Evolutionary conservation across 306 rosid species (phyloP).

Genomic region (Cyclanthera cordifolia): DNA sequence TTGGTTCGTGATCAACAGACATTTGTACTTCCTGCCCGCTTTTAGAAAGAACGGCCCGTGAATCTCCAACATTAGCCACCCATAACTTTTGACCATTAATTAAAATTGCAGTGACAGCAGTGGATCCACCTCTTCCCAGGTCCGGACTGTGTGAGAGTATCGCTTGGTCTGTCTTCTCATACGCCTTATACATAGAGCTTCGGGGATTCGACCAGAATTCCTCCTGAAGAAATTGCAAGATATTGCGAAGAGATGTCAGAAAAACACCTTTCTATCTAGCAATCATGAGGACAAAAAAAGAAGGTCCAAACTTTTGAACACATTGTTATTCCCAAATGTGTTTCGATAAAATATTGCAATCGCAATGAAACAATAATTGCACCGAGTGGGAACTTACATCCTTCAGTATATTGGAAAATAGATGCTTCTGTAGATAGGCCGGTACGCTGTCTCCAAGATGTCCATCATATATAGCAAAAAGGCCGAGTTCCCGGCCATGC

Average conservation of each 20-base stretch:
- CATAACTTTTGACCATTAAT: conserved; percentile 45
- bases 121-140: conserved; percentile 68
- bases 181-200: conserved; percentile 47
- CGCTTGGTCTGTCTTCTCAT: conserved; percentile 55
- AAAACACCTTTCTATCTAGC: neutral
- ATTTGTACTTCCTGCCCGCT: conserved; percentile 53
- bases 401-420: conserved; percentile 62
- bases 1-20: conserved; percentile 68
- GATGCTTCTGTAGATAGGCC: conserved; percentile 62
- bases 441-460: conserved; percentile 81
- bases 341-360: conserved; percentile 9
- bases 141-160: conserved; percentile 60
- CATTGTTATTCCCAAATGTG: neutral
- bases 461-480: conserved; percentile 81
- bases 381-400: conserved; percentile 44
- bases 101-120: conserved; percentile 66
- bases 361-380: neutral
- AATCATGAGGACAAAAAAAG: neutral
- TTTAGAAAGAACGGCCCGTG: conserved; percentile 59
- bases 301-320: neutral
- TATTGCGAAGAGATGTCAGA: neutral
- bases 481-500: conserved; percentile 57
- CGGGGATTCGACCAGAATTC: conserved; percentile 50
- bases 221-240: conserved; percentile 28
- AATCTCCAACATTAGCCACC: conserved; percentile 69